A percentile compares a stretch with the other conserved stretches of the same genome.
phyloP scores from a whole-genome alignment of 2,329 filamentous ascomycete species.

The Fusarium nodosum region DNA sequence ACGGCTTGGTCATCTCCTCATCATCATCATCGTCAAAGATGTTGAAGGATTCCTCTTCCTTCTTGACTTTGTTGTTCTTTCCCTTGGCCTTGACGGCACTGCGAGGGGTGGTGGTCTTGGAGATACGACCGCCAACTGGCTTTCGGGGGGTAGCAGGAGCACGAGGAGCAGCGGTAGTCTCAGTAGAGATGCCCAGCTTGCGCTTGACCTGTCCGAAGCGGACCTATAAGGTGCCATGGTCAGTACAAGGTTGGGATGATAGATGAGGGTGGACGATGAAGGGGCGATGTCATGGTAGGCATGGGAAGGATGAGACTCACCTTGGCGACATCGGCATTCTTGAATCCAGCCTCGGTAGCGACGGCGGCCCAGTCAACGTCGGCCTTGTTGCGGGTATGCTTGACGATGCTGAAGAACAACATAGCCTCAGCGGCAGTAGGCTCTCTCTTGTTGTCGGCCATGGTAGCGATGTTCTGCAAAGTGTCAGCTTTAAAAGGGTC shows the following conservation, averaged over 20 bases:
- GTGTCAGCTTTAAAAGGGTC: constrained; percentile 13
- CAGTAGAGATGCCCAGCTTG: constrained; percentile 58
- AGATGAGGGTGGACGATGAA: background rate
- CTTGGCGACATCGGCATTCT: constrained; percentile 61
- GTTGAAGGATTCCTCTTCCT: constrained; percentile 36
- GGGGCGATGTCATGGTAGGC: background rate
- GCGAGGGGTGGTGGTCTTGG: constrained; percentile 53
- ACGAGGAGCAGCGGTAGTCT: constrained; percentile 32
- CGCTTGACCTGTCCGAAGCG: constrained; percentile 66
- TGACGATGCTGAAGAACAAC: constrained; percentile 62
- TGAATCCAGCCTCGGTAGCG: constrained; percentile 59
- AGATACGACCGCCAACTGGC: constrained; percentile 46
- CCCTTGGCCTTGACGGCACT: constrained; percentile 37
- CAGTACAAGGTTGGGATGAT: constrained; percentile 5
- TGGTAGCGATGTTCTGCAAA: constrained; percentile 31
- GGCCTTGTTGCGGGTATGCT: constrained; percentile 59
- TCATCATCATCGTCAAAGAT: constrained; percentile 34
- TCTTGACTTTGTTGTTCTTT: constrained; percentile 43
- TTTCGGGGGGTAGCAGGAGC: constrained; percentile 45
- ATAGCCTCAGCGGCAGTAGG: constrained; percentile 59
- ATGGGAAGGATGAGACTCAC: constrained; percentile 49
- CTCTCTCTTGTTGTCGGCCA: constrained; percentile 54
- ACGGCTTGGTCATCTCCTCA: constrained; percentile 30
- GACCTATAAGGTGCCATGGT: constrained; percentile 48
- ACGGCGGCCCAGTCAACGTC: constrained; percentile 64